Conservation (phyloP, 306 rosid genomes). For the Alnus glutinosa region DNA sequence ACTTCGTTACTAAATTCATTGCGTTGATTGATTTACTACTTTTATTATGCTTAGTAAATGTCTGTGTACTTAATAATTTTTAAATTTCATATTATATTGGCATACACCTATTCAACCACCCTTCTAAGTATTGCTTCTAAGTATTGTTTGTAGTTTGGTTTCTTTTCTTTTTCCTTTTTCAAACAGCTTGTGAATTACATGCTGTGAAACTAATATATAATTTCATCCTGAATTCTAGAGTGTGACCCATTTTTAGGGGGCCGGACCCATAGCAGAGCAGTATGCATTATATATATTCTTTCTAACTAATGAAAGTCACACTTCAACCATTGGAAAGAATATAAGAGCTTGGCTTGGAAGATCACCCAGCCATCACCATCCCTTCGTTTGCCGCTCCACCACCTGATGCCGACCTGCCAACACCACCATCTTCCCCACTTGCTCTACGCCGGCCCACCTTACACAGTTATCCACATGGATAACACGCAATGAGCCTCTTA, state of each 20-base stretch:
- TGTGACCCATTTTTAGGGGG: not conserved
- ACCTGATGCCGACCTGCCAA: conserved; percentile 42
- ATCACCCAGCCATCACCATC: conserved; percentile 26
- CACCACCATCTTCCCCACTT: not conserved
- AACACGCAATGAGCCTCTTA: not conserved
- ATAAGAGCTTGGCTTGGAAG: conserved; percentile 46
- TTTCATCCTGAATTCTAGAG: not conserved
- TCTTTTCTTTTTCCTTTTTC: too few species aligned
- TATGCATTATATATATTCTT: too few species aligned
- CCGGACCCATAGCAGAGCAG: not conserved
- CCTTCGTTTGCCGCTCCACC: conserved; percentile 14
- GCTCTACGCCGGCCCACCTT: conserved; percentile 12
- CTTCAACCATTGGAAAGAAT: conserved; percentile 28
- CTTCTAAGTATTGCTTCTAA: too few species aligned
- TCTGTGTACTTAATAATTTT: too few species aligned
- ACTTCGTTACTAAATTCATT: too few species aligned
- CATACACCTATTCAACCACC: too few species aligned
- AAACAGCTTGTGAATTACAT: too few species aligned
- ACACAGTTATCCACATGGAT: not conserved
- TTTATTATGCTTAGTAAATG: too few species aligned
- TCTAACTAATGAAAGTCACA: conserved; percentile 48
- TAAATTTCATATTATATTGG: too few species aligned
- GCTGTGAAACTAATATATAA: too few species aligned
- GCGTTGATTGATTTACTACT: too few species aligned
- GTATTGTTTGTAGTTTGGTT: too few species aligned